These are phyloP conservation scores for Penstemon newberryi DNA, from an alignment of 257 asterid genomes.

Conservation along the genomic window DNA sequence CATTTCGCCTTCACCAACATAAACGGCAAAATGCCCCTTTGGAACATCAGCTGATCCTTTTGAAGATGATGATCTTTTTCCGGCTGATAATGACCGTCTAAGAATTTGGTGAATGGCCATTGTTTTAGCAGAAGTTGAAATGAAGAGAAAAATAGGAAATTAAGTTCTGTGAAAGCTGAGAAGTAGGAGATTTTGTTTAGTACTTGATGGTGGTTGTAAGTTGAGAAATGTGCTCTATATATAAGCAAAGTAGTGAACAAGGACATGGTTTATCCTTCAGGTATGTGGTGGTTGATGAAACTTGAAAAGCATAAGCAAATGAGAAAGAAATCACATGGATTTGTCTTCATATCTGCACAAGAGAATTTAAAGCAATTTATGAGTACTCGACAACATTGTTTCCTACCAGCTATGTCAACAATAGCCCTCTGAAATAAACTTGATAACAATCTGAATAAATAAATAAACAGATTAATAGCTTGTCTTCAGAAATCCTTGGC, in stretches of 20 bases:
- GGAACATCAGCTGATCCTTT: slow-evolving; percentile 25
- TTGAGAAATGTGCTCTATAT: slow-evolving; percentile 8
- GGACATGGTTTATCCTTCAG: neutral
- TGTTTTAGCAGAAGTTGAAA: neutral
- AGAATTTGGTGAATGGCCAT: slow-evolving; percentile 40
- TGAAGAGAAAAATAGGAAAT: neutral
- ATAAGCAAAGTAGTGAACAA: neutral
- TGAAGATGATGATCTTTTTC: neutral
- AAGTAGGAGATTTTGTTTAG: neutral
- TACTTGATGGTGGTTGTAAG: slow-evolving; percentile 21
- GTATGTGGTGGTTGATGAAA: neutral
- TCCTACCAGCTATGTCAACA: slow-evolving; percentile 7
- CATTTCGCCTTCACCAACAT: slow-evolving; percentile 38
- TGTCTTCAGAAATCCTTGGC: too few species aligned
- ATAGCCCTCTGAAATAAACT: neutral
- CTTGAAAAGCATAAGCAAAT: neutral
- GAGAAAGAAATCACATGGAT: slow-evolving; percentile 2
- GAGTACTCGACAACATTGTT: neutral
- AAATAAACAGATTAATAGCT: neutral
- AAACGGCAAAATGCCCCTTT: slow-evolving; percentile 42
- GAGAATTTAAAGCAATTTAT: neutral
- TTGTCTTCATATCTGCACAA: neutral
- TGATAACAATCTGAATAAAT: neutral
- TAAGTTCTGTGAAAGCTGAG: neutral
- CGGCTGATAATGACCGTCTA: slow-evolving; percentile 30